Base-by-base conservation (phyloP, 352 stramenopile species). In the Discostella stelligera region DNA sequence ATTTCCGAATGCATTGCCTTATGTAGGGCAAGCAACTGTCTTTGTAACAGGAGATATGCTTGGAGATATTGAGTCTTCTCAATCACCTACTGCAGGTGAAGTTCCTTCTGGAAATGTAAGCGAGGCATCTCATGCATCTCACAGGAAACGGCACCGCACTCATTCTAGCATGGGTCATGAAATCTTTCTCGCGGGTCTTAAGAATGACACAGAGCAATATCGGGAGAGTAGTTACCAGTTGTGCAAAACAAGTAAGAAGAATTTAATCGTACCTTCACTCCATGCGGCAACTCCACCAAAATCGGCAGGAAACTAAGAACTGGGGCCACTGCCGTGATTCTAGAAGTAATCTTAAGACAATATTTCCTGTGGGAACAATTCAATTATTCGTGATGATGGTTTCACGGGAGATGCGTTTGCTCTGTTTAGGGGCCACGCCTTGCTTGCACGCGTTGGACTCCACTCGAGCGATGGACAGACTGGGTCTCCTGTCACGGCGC, bases 1-100 rank as follows among this genome's bases (percentile, higher is more conserved):
- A 32, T 89, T 85, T 65, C 73, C 75, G 49, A 20, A 75, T 16
- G 82, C 71, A 44, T 20, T 44, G n/a, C 68, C 68, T 14, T 82
- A 82, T 46, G 55, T 30, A 61, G 59, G 48, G 18, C 44, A 14
- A 21, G 32, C 48, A 58, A 21, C 27, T 9, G 67, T 77, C 41
- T 75, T 77, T 69, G 21, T 79, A 46, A 18, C 73, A 53, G 32
- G 20, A 39, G 50, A 53, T 14, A 39, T 64, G 18, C 5, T 44
- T 21, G 59, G 27, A 48, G 61, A 80, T 30, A 60, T 66, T 66
- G 25, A 77, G 54, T 52, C 39, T 3, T 25, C 7, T 18, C 18
- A 9, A 48, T 9, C 49, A 49, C 54, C 30, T 44, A 44, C 32
- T 49, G 9, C 48, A 18, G 30, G 18, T 10, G 46, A 66, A 14